Evolutionary conservation across 208 protist genomes (phyloP).

Genomic region (Wallacemonas sp.): DNA sequence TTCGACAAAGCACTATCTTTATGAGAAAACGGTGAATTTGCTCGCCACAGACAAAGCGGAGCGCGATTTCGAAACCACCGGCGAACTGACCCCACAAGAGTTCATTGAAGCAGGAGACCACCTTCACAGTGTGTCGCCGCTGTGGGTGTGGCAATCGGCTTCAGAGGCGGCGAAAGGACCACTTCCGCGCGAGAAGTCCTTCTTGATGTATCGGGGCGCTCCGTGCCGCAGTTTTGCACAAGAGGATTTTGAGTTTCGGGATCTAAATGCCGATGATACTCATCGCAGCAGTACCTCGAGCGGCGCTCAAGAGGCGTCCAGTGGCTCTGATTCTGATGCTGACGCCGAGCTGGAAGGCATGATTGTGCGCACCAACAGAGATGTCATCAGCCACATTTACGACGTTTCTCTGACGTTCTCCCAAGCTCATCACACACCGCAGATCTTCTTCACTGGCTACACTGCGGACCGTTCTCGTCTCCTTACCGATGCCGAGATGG

Average conservation of each 20-base stretch:
- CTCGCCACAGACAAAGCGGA: neutral
- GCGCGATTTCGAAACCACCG: conserved; percentile 22
- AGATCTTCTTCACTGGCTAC: conserved; percentile 92
- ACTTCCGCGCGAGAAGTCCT: conserved; percentile 90
- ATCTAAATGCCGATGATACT: neutral
- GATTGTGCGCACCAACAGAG: conserved; percentile 6
- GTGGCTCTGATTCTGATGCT: neutral
- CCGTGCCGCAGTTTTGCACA: conserved; percentile 14
- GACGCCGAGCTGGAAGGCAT: neutral
- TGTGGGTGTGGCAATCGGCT: conserved; percentile 83
- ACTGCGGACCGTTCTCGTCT: conserved; percentile 54
- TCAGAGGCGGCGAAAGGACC: conserved; percentile 37
- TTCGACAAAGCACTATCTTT: neutral
- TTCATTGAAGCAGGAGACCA: conserved; percentile 91
- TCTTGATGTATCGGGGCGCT: conserved; percentile 54
- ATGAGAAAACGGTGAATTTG: conserved; percentile 3
- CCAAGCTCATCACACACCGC: conserved; percentile 91
- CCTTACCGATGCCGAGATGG: conserved; percentile 68
- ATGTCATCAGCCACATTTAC: conserved; percentile 74
- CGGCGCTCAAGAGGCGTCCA: too few relatives aligned
- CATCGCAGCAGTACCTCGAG: too few relatives aligned
- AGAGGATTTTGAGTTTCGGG: conserved; percentile 11
- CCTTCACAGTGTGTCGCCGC: conserved; percentile 81
- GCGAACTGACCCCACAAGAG: conserved; percentile 37
- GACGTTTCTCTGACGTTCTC: conserved; percentile 93